A percentile compares a stretch with the other conserved stretches of the same genome.
Evolutionary conservation across 148 eudicot genomes (phyloP).

Genomic region (Spergularia bocconei): DNA sequence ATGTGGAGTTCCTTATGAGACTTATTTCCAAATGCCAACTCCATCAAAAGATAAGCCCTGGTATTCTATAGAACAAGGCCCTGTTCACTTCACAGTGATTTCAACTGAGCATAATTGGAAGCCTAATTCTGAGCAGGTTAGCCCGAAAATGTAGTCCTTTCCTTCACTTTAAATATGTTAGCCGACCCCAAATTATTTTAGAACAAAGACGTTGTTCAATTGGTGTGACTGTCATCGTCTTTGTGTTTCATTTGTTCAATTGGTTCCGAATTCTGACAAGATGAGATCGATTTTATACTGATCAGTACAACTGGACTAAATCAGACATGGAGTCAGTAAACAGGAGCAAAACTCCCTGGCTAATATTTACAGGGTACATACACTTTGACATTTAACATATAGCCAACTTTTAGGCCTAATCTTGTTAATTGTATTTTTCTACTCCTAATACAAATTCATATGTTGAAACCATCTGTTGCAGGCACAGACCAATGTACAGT

Average conservation of each 20-base stretch:
- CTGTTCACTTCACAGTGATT: slow-evolving; percentile 39
- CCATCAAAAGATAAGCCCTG: slow-evolving; percentile 75
- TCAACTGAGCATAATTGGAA: slow-evolving; percentile 40
- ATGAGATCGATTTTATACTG: too few relatives aligned
- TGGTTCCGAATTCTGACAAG: too few relatives aligned
- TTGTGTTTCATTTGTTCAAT: not conserved
- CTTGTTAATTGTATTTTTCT: too few relatives aligned
- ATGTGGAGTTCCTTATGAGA: slow-evolving; percentile 92
- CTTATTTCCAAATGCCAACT: slow-evolving; percentile 81
- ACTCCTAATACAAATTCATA: too few relatives aligned
- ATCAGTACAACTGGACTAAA: slow-evolving; percentile 67
- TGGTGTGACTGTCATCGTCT: not conserved
- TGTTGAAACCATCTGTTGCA: slow-evolving; percentile 18
- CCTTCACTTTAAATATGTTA: too few relatives aligned
- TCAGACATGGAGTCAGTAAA: slow-evolving; percentile 76
- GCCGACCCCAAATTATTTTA: too few relatives aligned
- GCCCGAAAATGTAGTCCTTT: too few relatives aligned
- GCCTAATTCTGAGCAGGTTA: slow-evolving; percentile 34
- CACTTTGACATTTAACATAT: not conserved
- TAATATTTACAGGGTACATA: slow-evolving; percentile 65
- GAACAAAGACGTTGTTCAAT: too few relatives aligned
- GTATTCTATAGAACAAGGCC: slow-evolving; percentile 40
- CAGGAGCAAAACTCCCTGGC: slow-evolving; percentile 79
- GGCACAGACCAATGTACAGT: slow-evolving; percentile 89
- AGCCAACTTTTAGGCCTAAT: not conserved